Percentiles rank a stretch among this genome's conserved stretches.
phyloP scores from a whole-genome alignment of 495 filamentous ascomycete genomes.

The Talaromyces nanjingensis region DNA sequence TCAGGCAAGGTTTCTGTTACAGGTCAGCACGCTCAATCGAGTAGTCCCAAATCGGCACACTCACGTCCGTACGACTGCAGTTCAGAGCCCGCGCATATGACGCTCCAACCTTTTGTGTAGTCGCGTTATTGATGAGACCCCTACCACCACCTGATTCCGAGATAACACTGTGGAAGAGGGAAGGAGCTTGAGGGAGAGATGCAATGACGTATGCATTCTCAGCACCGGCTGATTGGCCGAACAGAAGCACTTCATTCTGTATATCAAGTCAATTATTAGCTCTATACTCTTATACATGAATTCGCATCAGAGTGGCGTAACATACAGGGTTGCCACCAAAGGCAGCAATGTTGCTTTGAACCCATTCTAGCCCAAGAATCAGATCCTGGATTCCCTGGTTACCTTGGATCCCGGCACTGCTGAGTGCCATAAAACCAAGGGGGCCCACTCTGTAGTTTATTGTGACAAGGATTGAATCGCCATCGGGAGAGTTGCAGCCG shows the following conservation, averaged over 20 bases:
- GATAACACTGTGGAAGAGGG: slow-evolving; percentile 25
- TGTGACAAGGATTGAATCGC: slow-evolving; percentile 30
- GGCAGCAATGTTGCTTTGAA: slow-evolving; percentile 22
- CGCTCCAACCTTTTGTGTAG: slow-evolving; percentile 11
- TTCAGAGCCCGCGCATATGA: slow-evolving; percentile 21
- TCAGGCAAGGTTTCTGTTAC: slow-evolving; percentile 16
- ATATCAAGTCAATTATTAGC: slow-evolving; percentile 6
- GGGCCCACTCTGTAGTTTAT: slow-evolving; percentile 32
- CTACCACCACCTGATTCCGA: slow-evolving; percentile 28
- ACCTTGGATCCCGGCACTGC: slow-evolving; percentile 20
- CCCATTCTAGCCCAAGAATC: slow-evolving; percentile 23
- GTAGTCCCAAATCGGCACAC: slow-evolving; percentile 6
- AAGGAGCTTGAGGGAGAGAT: slow-evolving; percentile 27
- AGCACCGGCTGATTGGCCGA: slow-evolving; percentile 36
- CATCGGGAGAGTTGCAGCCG: slow-evolving; percentile 29
- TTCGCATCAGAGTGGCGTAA: neutral
- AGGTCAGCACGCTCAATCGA: slow-evolving; percentile 8
- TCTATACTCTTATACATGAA: neutral
- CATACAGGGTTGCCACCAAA: slow-evolving; percentile 28
- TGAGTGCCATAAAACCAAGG: slow-evolving; percentile 24
- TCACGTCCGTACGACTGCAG: slow-evolving; percentile 21
- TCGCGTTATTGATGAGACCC: slow-evolving; percentile 13
- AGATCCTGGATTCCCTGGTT: slow-evolving; percentile 23
- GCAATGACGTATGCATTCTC: slow-evolving; percentile 22
- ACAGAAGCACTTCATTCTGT: slow-evolving; percentile 28